A percentile compares a stretch with the other conserved stretches of the same genome.
These are phyloP conservation scores for Austropuccinia psidii DNA, from an alignment of 1,284 basidiomycete species.

Conservation along the genomic window DNA sequence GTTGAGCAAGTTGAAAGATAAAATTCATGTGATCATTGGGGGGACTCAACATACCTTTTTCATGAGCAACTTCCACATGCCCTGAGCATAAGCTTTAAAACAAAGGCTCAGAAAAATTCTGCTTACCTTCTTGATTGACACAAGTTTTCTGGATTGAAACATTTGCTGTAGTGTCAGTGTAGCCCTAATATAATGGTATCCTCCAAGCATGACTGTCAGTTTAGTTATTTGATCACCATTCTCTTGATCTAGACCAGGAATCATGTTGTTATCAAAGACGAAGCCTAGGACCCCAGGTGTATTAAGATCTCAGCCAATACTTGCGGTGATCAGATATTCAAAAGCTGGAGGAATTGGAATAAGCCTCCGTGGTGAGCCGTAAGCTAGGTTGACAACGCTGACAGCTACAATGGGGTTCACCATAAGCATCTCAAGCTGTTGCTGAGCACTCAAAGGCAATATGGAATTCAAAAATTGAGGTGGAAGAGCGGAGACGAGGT, in stretches of 20 bases:
- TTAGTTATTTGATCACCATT: constrained; percentile 52
- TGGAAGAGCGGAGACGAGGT: constrained; percentile 40
- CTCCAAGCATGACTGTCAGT: constrained; percentile 85
- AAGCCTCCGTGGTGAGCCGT: constrained; percentile 52
- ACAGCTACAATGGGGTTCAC: constrained; percentile 53
- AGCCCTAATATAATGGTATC: constrained; percentile 66
- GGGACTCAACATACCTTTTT: no score
- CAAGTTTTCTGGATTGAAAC: no score
- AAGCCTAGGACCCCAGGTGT: constrained; percentile 50
- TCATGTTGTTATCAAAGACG: constrained; percentile 57
- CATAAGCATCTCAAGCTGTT: constrained; percentile 57
- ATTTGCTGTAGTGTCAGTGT: no score
- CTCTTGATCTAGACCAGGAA: constrained; percentile 45
- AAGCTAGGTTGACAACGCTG: constrained; percentile 61
- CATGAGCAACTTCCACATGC: no score
- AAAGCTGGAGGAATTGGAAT: constrained; percentile 60
- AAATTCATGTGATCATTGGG: no score
- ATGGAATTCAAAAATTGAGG: constrained; percentile 42
- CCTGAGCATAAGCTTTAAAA: no score
- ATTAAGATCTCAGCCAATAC: constrained; percentile 53
- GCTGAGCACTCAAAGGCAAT: constrained; percentile 48
- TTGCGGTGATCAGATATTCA: constrained; percentile 84
- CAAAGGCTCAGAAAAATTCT: no score
- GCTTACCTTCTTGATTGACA: no score
- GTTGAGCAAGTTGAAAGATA: no score